A percentile compares a stretch with the other conserved stretches of the same genome.
These are phyloP conservation scores for Ambrosiella cleistominuta DNA, from an alignment of 2,329 filamentous ascomycete species.

Conservation along the genomic window DNA sequence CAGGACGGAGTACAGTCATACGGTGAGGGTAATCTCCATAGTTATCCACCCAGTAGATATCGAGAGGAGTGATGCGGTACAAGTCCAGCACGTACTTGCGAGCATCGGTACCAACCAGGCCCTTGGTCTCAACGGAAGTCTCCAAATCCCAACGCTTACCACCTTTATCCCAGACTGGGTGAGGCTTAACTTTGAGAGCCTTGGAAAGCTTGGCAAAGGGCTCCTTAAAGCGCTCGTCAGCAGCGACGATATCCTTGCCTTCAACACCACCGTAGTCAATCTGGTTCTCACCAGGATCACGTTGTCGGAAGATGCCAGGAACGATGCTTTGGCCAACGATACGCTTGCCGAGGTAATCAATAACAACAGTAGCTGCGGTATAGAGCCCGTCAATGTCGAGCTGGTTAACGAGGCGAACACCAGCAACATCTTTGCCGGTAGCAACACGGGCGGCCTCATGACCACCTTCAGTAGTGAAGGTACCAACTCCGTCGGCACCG, in stretches of 20 bases:
- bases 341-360: slow-evolving; percentile 93
- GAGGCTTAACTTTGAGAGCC: slow-evolving; percentile 78
- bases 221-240: slow-evolving; percentile 67
- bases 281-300: slow-evolving; percentile 92
- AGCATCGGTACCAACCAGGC: slow-evolving; percentile 87
- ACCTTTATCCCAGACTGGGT: slow-evolving; percentile 96
- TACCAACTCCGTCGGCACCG: slow-evolving; percentile 90
- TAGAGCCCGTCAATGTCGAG: slow-evolving; percentile 88
- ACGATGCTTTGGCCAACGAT: slow-evolving; percentile 97
- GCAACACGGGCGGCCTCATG: slow-evolving; percentile 92
- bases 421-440: slow-evolving; percentile 88
- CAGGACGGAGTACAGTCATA: slow-evolving; percentile 84
- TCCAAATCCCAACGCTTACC: slow-evolving; percentile 78
- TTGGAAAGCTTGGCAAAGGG: slow-evolving; percentile 85
- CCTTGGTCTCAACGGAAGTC: slow-evolving; percentile 94
- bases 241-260: slow-evolving; percentile 85
- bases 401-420: slow-evolving; percentile 90
- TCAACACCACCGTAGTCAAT: slow-evolving; percentile 98
- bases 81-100: slow-evolving; percentile 95
- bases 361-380: slow-evolving; percentile 86
- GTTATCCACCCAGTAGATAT: slow-evolving; percentile 72
- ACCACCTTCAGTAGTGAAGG: slow-evolving; percentile 88
- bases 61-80: slow-evolving; percentile 83
- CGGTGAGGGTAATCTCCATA: slow-evolving; percentile 63
- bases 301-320: slow-evolving; percentile 96